Base-by-base conservation (phyloP, 345 rosid genomes). In the Acer yangbiense region DNA sequence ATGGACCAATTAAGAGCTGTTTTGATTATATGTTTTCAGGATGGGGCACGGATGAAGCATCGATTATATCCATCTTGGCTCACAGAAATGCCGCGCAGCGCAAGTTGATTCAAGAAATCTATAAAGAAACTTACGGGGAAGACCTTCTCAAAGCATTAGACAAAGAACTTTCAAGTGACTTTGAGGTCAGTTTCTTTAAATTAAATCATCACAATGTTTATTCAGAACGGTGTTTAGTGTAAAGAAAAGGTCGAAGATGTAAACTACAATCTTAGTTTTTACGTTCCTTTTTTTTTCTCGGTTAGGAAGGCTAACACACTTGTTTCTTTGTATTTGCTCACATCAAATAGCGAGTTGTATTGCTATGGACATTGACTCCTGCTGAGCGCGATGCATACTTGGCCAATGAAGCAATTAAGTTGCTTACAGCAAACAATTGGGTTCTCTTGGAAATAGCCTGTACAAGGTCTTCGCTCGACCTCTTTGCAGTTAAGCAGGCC, bases 21-120 rank as follows among this genome's bases (percentile, higher is more conserved):
- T 78, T 25, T 60, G 62, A 35, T 52, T 20, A 48, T 62, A 43
- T 81, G 72, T 55, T 57, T 48, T 76, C 87, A 95, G 98, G 98
- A 79, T 95, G 98, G 97, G 98, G 99, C 39, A 93, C 99, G 14
- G 86, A 95, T 71, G 99, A 95, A 81, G 79, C 77, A 2, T 67
- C 86, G 85, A 93, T 92, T 81, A 91, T 93, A 76, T 88, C 92
- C 55, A 89, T 95, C 73, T 80, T 95, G 90, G 94, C 94, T 73
- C 98, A 93, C 73, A 84, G 97, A 77, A 90, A 87, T 69, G 91
- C 97, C 20, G 82, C 82, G 0, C 99, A 93, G 43, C 97, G 97
- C 78, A 84, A 82, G 74, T 48, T 69, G 16, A 93, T 95, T 48
- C 88, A 90, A 7, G 79, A 85, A 63, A 74, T 83, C 76, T 95